Percentiles rank a stretch among this genome's conserved stretches.
Evolutionary conservation across 345 rosid genomes (phyloP).

Genomic region (Microcos paniculata): DNA sequence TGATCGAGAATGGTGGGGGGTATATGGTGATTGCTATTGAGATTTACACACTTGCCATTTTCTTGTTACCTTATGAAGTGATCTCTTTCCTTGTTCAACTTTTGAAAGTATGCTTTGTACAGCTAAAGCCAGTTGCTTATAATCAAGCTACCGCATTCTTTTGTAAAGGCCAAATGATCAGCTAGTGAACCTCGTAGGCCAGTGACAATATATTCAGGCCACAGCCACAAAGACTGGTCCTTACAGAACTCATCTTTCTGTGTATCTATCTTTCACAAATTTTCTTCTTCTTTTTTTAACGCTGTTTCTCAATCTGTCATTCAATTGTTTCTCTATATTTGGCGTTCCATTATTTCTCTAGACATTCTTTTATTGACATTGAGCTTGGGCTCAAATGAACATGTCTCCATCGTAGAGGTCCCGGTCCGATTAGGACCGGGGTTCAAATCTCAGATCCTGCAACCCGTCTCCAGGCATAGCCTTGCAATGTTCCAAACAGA

Average conservation of each 20-base stretch:
- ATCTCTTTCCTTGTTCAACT: conserved; percentile 16
- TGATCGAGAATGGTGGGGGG: background rate
- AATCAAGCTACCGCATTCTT: conserved; percentile 1
- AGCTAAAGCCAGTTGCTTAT: conserved; percentile 16
- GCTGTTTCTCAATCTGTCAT: background rate
- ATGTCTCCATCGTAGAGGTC: no score
- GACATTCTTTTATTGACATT: no score
- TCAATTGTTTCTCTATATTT: no score
- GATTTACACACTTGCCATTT: conserved; percentile 2
- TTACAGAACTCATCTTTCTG: background rate
- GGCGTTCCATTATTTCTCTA: no score
- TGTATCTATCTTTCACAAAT: background rate
- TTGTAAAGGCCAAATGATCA: conserved; percentile 11
- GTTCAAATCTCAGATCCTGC: no score
- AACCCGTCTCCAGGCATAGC: no score
- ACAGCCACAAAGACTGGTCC: background rate
- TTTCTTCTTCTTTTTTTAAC: background rate
- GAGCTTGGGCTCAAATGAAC: no score
- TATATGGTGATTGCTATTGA: background rate
- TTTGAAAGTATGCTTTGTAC: conserved; percentile 20
- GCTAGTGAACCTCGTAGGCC: background rate
- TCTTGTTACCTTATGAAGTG: conserved; percentile 12
- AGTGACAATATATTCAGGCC: background rate
- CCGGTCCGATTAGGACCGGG: no score
- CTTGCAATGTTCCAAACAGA: no score